Evolutionary conservation across 352 stramenopile genomes (phyloP), one percentile per base, ranked within the genome.

Genomic region (Globisporangium heterothallicum): DNA sequence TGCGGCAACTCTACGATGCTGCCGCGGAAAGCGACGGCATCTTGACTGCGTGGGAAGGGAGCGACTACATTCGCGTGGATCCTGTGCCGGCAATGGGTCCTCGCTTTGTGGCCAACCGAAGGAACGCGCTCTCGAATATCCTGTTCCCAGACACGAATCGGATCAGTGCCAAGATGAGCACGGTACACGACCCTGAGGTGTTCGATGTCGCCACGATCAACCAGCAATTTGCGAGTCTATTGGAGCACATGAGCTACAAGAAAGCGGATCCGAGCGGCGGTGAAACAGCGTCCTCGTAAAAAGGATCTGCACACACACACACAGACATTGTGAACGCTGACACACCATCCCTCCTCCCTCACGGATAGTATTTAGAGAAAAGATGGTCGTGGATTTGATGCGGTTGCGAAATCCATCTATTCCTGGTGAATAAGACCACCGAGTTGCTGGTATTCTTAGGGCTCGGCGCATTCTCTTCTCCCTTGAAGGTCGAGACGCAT

Each of bases 1-100:
- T 88, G 79, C 73, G 74, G 2, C 82, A 92, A 59, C 42, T 89
- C 25, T 68, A 86, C 42, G 82, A 92, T 27, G 82, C 82, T 1
- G 68, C 67, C 22, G 66, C 70, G 3, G 73, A 90, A 47, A 86
- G 75, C 29, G 70, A 82, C 21, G 78, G 82, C 3, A 71, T 89
- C 34, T 42, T 84, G 18, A 83, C 71, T 14, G 65, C 73, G 6
- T 86, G 74, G 74, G 66, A 82, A 36, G 73, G 64, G 3, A 50
- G 56, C 22, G 48, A 57, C 14, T 73, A 74, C 46, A 69, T 69
- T 27, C 58, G 64, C 9, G 54, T 62, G 2, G 42, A 74, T 0
- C 56, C 74, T 8, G 66, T 64, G 6, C 67, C 63, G 19, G 36
- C 74, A 10, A 59, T 80, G 18, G 56, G 61, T 4, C 78, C 75